Conservation (phyloP, 2,329 filamentous ascomycete genomes). For the Sporothrix inflata region DNA sequence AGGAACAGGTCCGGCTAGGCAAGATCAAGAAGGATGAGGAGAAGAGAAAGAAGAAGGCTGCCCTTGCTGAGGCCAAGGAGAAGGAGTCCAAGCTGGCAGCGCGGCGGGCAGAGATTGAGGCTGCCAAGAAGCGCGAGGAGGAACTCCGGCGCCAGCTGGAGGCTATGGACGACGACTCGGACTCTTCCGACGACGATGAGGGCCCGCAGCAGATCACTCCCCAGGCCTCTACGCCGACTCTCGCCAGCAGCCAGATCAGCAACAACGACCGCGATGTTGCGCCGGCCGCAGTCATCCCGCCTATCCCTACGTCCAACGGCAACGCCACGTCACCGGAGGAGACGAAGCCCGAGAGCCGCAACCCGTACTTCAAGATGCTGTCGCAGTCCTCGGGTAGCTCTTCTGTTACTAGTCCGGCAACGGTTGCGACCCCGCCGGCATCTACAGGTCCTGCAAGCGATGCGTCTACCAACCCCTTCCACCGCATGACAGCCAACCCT, state of each 20-base stretch:
- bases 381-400: conserved; percentile 66
- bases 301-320: conserved; percentile 46
- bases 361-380: conserved; percentile 93
- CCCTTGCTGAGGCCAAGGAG: conserved; percentile 81
- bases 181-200: conserved; percentile 75
- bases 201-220: conserved; percentile 69
- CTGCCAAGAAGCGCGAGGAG: conserved; percentile 84
- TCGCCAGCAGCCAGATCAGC: conserved; percentile 54
- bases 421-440: conserved; percentile 37
- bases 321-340: conserved; percentile 55
- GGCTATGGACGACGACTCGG: conserved; percentile 67
- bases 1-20: conserved; percentile 90
- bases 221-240: conserved; percentile 61
- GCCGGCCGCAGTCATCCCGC: conserved; percentile 43
- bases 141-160: conserved; percentile 88
- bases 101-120: conserved; percentile 88
- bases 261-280: conserved; percentile 60
- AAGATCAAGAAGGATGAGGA: conserved; percentile 97
- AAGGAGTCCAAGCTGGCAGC: conserved; percentile 83
- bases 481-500: conserved; percentile 74
- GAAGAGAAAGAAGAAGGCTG: conserved; percentile 88
- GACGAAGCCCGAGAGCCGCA: conserved; percentile 77
- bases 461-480: conserved; percentile 93
- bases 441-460: conserved; percentile 52
- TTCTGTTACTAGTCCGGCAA: conserved; percentile 39